phyloP scores from a whole-genome alignment of 768 basidiomycete species.

The Mycena polygramma region DNA sequence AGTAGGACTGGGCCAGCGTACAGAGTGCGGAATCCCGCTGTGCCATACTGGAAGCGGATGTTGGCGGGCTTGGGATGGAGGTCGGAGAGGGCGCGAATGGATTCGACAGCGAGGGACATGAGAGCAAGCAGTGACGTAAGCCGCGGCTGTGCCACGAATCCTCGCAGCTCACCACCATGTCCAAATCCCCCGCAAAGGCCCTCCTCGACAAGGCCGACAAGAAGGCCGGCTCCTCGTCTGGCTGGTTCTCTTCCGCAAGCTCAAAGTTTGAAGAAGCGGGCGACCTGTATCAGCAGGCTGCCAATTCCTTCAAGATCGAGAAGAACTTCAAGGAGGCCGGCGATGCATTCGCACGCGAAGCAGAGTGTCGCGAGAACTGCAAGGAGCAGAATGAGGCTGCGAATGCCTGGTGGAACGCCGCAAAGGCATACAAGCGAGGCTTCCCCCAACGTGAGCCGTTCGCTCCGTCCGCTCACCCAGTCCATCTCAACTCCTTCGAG shows the following conservation, averaged over 20 bases:
- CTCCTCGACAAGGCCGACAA: conserved; percentile 93
- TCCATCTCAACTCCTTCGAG: conserved; percentile 56
- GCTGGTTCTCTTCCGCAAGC: conserved; percentile 90
- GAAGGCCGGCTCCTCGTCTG: conserved; percentile 84
- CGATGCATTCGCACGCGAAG: conserved; percentile 92
- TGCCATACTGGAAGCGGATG: conserved; percentile 88
- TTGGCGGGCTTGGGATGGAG: conserved; percentile 80
- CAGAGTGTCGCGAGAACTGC: conserved; percentile 91
- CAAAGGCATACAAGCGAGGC: conserved; percentile 94
- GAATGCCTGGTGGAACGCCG: conserved; percentile 98
- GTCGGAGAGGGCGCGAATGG: conserved; percentile 64
- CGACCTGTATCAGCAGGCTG: conserved; percentile 94
- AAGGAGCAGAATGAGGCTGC: conserved; percentile 95
- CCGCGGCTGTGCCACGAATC: too few species aligned
- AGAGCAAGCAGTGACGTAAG: conserved; percentile 13
- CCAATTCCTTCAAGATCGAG: conserved; percentile 93
- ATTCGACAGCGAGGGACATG: conserved; percentile 58
- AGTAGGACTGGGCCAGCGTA: conserved; percentile 55
- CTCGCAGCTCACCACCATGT: conserved; percentile 30
- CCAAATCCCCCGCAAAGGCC: conserved; percentile 83
- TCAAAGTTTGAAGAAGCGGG: conserved; percentile 96
- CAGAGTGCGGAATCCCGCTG: conserved; percentile 94
- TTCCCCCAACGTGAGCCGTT: conserved; percentile 80
- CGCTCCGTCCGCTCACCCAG: conserved; percentile 2
- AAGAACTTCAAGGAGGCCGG: conserved; percentile 94